phyloP scores from a whole-genome alignment of 164 flowering plant genomes.

The Berberis thunbergii region DNA sequence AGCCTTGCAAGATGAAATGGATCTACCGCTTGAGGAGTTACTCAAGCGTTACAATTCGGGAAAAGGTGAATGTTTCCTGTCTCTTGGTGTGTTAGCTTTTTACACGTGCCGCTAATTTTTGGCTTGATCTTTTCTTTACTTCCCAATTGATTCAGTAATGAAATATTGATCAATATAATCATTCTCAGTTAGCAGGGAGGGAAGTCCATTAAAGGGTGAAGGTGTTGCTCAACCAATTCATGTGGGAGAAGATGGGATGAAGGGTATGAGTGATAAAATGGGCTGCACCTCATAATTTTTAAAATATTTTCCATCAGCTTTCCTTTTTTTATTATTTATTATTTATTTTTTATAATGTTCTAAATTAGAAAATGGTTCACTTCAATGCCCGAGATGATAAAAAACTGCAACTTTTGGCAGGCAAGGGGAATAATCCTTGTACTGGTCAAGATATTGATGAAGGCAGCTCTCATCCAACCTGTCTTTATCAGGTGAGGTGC shows the following conservation, averaged over 20 bases:
- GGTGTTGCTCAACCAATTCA: conserved; percentile 12
- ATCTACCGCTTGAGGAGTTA: conserved; percentile 83
- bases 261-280: conserved; percentile 13
- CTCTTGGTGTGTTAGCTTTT: neutral
- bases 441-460: conserved; percentile 11
- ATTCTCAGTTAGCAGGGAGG: conserved; percentile 43
- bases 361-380: neutral
- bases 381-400: conserved; percentile 2
- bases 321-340: too few species aligned
- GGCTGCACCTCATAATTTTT: too few species aligned
- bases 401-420: conserved; percentile 21
- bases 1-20: conserved; percentile 69
- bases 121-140: too few species aligned
- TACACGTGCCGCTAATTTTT: too few species aligned
- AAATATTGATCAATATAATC: conserved; percentile 10
- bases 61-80: conserved; percentile 26
- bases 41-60: conserved; percentile 52
- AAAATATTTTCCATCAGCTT: too few species aligned
- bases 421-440: conserved; percentile 16
- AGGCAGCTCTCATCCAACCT: conserved; percentile 18
- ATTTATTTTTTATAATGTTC: too few species aligned
- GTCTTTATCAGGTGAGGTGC: conserved; percentile 79
- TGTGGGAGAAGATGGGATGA: conserved; percentile 12
- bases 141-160: conserved; percentile 5
- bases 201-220: conserved; percentile 29